A percentile compares a stretch with the other conserved stretches of the same genome.
These are phyloP conservation scores for Syzygium oleosum DNA, from an alignment of 345 rosid genomes.

Conservation along the genomic window DNA sequence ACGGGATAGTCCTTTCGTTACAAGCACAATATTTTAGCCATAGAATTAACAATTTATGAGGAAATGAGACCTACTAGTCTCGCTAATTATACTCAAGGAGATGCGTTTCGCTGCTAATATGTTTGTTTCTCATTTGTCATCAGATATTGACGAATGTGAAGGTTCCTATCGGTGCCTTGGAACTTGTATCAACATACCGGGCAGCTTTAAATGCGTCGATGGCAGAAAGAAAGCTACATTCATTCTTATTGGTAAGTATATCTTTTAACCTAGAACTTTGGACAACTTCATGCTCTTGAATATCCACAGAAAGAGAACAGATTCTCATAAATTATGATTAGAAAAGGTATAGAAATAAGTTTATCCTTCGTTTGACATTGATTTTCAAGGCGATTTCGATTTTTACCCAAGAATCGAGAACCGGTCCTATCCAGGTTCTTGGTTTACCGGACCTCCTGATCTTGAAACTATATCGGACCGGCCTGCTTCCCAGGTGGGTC, in stretches of 20 bases:
- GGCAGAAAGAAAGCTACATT: neutral
- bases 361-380: neutral
- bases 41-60: too few species aligned
- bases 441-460: too few species aligned
- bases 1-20: too few species aligned
- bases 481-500: neutral
- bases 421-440: too few species aligned
- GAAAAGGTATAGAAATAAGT: neutral
- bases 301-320: too few species aligned
- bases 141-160: neutral
- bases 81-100: neutral
- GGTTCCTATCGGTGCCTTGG: too few species aligned
- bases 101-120: neutral
- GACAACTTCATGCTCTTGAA: neutral
- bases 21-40: neutral
- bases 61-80: too few species aligned
- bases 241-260: neutral
- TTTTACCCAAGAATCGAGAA: too few species aligned
- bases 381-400: too few species aligned
- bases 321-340: neutral
- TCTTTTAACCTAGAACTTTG: neutral
- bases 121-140: neutral
- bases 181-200: neutral
- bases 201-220: neutral
- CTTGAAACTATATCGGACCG: too few species aligned